A percentile compares a stretch with the other conserved stretches of the same genome.
Conservation (phyloP, 2,329 filamentous ascomycete species). For the Seiridium cupressi region DNA sequence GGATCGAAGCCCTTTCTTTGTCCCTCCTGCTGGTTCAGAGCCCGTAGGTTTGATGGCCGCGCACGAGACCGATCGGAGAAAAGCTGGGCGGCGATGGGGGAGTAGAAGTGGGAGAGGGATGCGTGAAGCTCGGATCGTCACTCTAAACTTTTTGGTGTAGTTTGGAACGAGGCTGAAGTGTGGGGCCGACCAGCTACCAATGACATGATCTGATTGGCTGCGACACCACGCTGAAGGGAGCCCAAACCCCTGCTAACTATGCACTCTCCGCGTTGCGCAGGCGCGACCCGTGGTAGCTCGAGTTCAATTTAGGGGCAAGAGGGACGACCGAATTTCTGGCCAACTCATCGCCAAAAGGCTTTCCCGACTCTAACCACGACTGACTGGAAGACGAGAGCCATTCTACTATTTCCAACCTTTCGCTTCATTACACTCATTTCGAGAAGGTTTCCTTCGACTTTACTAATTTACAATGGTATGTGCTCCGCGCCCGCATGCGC, state of each 20-base stretch:
- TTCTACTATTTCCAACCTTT: not conserved
- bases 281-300: not conserved
- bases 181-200: not conserved
- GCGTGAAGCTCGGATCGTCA: not conserved
- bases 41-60: not conserved
- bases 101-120: not conserved
- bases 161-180: not conserved
- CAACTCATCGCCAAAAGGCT: not conserved
- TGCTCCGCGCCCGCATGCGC: not conserved
- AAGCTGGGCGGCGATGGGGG: not conserved
- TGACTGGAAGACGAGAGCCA: too few relatives aligned
- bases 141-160: not conserved
- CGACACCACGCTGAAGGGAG: too few relatives aligned
- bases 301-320: not conserved
- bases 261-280: not conserved
- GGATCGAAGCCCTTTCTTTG: too few relatives aligned
- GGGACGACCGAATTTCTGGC: slow-evolving; percentile 1
- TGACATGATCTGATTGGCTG: not conserved
- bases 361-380: not conserved
- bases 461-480: slow-evolving; percentile 27
- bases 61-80: not conserved
- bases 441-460: not conserved
- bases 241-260: not conserved
- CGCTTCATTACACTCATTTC: slow-evolving; percentile 10
- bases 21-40: too few relatives aligned